Evolutionary conservation across 495 filamentous ascomycete genomes (phyloP), one percentile per base, ranked within the genome.

Genomic region (Glonium stellatum): DNA sequence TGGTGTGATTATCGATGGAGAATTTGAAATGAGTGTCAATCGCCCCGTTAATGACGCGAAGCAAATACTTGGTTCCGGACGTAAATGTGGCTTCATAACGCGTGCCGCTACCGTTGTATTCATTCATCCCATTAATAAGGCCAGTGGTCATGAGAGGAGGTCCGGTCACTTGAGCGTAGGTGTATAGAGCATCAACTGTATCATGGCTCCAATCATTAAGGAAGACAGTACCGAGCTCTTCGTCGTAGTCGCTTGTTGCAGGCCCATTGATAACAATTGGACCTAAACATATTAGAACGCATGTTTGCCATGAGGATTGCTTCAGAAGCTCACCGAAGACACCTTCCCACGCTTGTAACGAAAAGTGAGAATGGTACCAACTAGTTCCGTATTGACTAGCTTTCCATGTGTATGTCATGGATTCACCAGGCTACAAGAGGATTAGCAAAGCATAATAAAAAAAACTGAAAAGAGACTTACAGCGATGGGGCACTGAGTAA

Each of bases 301-400:
- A n/a, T n/a, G n/a, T n/a, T n/a, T n/a, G n/a, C n/a, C n/a, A n/a
- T n/a, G n/a, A n/a, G n/a, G n/a, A n/a, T n/a, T n/a, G n/a, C n/a
- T 18, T 8, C 22, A 50, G 10, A 50, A 39, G 15, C 36, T 39
- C 36, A 39, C 36, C 36, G n/a, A 73, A 67, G 11, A 78, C 67
- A 2, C 80, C 80, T 58, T 81, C 75, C 42, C 71, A 74, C 52
- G 77, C 77, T 61, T 87, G 83, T 15, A 79, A 68, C 11, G 74
- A 75, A 62, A 79, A 83, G 64, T 87, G 84, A 31, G 73, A 77
- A 64, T 86, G 84, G 56, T 85, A 87, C 83, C 82, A 87, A 5
- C 77, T 73, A 0, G 78, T 79, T 1, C 84, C 85, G 61, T 87
- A 86, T 64, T 70, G 78, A 0, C 66, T 73, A 0, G 74, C 79